Base-by-base conservation (phyloP, 805 yeast species). In the Pichia paraexigua region DNA sequence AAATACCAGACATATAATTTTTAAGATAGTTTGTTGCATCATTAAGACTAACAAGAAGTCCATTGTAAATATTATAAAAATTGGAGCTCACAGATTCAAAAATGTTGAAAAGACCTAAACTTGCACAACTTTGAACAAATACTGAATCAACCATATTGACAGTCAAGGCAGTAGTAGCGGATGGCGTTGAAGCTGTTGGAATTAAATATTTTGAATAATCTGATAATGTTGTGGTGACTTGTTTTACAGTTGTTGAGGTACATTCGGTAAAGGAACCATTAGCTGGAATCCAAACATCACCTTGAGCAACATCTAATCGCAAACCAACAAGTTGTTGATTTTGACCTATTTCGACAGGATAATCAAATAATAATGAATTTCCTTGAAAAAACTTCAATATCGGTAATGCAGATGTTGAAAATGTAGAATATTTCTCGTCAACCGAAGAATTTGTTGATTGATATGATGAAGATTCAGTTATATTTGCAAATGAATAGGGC, bases 231-330 rank as follows among this genome's bases (percentile, higher is more conserved):
- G 40, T 41, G 3, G 46, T 32, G n/a, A 46, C 17, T 21, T 17
- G 5, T 8, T 11, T 4, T 9, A 10, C 17, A n/a, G 35, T 22
- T 42, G 35, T 27, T 1, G 43, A 35, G 2, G 47, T 3, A 60
- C 72, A 67, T 2, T 42, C 28, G 7, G 59, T 42, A 45, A 61
- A 67, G 4, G 52, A 54, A 21, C 50, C 49, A 7, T 53, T 46
- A 21, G 60, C 66, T 35, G 66, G 68, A 2, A 66, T 55, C 70
- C 71, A 69, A 1, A 64, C 27, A 20, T 55, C 55, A 9, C 61
- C 66, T 35, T 63, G 61, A n/a, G 53, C 48, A 2, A 67, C 49
- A 51, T 69, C 72, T 13, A 69, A 41, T 25, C 72, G 54, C 12
- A 68, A 45, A 8, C 35, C 51, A 28, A 64, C 13, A 2, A 56